These are phyloP conservation scores for Candida glaebosa DNA, from an alignment of 805 yeast genomes.

Conservation along the genomic window DNA sequence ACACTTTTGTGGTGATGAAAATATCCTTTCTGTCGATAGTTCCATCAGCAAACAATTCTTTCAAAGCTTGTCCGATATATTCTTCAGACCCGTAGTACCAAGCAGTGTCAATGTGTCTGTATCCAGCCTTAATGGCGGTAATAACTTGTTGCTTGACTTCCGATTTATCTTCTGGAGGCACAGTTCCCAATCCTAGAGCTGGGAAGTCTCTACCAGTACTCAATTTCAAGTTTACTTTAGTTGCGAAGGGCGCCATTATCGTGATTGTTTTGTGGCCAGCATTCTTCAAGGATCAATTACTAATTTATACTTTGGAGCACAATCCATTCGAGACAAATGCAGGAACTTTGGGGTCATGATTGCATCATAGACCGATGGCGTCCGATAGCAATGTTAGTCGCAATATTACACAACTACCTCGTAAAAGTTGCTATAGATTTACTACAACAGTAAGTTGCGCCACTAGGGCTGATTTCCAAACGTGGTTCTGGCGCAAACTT, in stretches of 20 bases:
- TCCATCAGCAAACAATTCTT: constrained; percentile 47
- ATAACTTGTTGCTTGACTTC: constrained; percentile 32
- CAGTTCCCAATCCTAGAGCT: constrained; percentile 62
- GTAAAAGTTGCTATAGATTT: too few species aligned
- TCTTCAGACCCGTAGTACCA: constrained; percentile 47
- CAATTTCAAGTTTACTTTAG: constrained; percentile 42
- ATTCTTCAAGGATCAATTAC: not conserved
- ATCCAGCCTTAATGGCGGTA: constrained; percentile 42
- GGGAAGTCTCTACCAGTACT: constrained; percentile 62
- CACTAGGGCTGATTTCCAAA: too few species aligned
- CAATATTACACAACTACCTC: too few species aligned
- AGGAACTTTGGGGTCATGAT: not conserved
- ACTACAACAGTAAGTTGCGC: too few species aligned
- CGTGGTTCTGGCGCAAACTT: too few species aligned
- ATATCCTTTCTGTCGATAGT: constrained; percentile 45
- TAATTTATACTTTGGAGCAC: not conserved
- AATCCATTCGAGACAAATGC: not conserved
- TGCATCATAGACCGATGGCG: not conserved
- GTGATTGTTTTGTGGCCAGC: too few species aligned
- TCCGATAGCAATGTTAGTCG: not conserved
- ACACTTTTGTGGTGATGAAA: constrained; percentile 35
- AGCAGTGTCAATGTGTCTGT: constrained; percentile 51
- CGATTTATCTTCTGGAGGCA: constrained; percentile 26
- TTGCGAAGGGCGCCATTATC: constrained; percentile 17
- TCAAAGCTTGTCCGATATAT: constrained; percentile 43